Evolutionary conservation across 129 eudicot species (phyloP), one percentile per base, ranked within the genome.

Genomic region (Kitagawia praeruptora): DNA sequence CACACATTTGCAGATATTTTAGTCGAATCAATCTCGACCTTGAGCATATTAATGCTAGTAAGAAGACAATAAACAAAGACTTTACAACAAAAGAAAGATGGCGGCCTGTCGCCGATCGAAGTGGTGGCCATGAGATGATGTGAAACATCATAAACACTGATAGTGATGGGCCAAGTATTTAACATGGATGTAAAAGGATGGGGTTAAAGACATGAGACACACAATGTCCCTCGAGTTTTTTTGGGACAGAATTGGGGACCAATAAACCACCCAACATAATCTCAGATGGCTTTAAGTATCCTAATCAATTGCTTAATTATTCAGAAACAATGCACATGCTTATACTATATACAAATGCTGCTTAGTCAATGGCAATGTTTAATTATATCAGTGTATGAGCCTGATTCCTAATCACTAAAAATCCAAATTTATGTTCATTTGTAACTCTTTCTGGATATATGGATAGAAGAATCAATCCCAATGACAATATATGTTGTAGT

Each of bases 191-290:
- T 61, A 56, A 9, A 53, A 16, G 49, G n/a, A 45, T 19, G 19
- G 78, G 75, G 63, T 23, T 19, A 47, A 81, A 84, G 61, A 66
- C 83, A 80, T 51, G 81, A 83, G 80, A 73, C 83, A 83, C 41
- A 77, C 16, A 46, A 69, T 63, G 56, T 70, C 75, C 53, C 8
- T 78, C 61, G 14, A 78, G 63, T 64, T n/a, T 42, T 37, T 78
- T 78, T 2, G 34, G 21, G 56, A 41, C n/a, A 47, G 3, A 67
- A 39, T 61, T 63, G 80, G 80, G 74, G 75, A 78, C 80, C 80
- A 63, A 63, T 44, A 78, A 66, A 66, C 81, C 81, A 78, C 58
- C 75, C 51, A 45, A 34, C 75, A 78, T 63, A 34, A 75, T 46
- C 40, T 75, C 23, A 4, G 6, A 46, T 27, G 77, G 77, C 23